phyloP scores from a whole-genome alignment of 129 eudicot species.

The Erigeron canadensis region DNA sequence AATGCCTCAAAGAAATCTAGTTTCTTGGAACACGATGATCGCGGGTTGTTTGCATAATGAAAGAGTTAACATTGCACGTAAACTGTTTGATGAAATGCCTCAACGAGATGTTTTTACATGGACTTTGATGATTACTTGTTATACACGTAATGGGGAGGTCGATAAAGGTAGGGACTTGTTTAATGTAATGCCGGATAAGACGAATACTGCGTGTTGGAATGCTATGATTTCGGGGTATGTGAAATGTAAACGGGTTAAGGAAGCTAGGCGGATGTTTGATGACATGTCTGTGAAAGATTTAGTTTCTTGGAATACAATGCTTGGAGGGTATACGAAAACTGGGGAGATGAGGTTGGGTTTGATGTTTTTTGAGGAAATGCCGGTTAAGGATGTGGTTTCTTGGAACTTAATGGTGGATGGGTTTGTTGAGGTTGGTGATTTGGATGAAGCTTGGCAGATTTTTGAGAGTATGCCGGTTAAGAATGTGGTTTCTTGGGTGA shows the following conservation, averaged over 20 bases:
- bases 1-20: conserved; percentile 51
- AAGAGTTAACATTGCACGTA: conserved; percentile 39
- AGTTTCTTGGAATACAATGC: conserved; percentile 60
- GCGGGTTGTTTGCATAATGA: conserved; percentile 50
- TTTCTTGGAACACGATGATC: conserved; percentile 78
- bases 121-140: conserved; percentile 58
- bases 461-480: conserved; percentile 39
- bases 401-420: conserved; percentile 63
- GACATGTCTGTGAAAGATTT: conserved; percentile 51
- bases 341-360: conserved; percentile 41
- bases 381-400: conserved; percentile 48
- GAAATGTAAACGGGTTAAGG: conserved; percentile 31
- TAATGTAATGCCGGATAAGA: conserved; percentile 41
- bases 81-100: conserved; percentile 55
- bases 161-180: conserved; percentile 46
- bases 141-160: conserved; percentile 41
- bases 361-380: conserved; percentile 47
- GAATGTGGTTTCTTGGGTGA: conserved; percentile 55
- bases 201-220: conserved; percentile 59
- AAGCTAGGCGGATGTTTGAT: conserved; percentile 44
- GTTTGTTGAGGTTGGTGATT: conserved; percentile 50
- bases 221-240: conserved; percentile 57
- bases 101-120: conserved; percentile 42
- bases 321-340: conserved; percentile 55
- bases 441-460: conserved; percentile 43